phyloP scores from a whole-genome alignment of 2,329 filamentous ascomycete species.

The Colletotrichum euphorbiae region DNA sequence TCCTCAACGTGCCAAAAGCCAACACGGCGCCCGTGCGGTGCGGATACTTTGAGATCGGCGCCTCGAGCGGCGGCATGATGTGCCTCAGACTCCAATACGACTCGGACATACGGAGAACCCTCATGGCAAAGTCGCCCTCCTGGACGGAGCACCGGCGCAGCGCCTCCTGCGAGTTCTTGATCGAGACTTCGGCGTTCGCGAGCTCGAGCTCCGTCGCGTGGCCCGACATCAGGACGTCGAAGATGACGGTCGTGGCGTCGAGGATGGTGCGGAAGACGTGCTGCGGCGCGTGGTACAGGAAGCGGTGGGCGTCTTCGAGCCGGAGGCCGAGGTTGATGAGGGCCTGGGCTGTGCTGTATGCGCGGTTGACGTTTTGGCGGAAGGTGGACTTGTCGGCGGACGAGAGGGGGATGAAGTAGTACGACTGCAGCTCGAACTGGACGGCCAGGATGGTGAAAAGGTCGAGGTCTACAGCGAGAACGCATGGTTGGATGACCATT shows the following conservation, averaged over 20 bases:
- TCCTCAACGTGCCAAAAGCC: slow-evolving; percentile 61
- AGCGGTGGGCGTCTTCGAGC: slow-evolving; percentile 42
- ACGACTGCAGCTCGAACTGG: slow-evolving; percentile 64
- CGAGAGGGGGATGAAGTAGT: slow-evolving; percentile 62
- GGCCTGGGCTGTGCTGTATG: slow-evolving; percentile 60
- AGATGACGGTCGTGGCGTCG: slow-evolving; percentile 52
- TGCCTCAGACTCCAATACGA: slow-evolving; percentile 59
- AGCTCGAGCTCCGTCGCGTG: slow-evolving; percentile 41
- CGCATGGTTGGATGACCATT: too few species aligned
- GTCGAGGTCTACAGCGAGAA: slow-evolving; percentile 55
- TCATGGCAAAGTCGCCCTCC: slow-evolving; percentile 61
- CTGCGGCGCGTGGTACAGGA: slow-evolving; percentile 61
- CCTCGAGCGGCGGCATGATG: slow-evolving; percentile 52
- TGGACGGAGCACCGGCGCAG: slow-evolving; percentile 58
- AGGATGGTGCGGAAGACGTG: slow-evolving; percentile 61
- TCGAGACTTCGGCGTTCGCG: slow-evolving; percentile 36
- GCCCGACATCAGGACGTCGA: slow-evolving; percentile 50
- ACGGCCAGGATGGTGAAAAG: slow-evolving; percentile 62
- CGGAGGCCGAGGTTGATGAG: slow-evolving; percentile 54
- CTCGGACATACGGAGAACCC: slow-evolving; percentile 60
- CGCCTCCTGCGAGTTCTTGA: slow-evolving; percentile 42
- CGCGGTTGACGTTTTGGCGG: slow-evolving; percentile 58
- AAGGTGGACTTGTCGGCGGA: slow-evolving; percentile 53
- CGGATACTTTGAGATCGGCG: slow-evolving; percentile 55
- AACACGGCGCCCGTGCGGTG: slow-evolving; percentile 62